Conservation (phyloP, 2,329 filamentous ascomycete genomes). For the Zymoseptoria ardabiliae region DNA sequence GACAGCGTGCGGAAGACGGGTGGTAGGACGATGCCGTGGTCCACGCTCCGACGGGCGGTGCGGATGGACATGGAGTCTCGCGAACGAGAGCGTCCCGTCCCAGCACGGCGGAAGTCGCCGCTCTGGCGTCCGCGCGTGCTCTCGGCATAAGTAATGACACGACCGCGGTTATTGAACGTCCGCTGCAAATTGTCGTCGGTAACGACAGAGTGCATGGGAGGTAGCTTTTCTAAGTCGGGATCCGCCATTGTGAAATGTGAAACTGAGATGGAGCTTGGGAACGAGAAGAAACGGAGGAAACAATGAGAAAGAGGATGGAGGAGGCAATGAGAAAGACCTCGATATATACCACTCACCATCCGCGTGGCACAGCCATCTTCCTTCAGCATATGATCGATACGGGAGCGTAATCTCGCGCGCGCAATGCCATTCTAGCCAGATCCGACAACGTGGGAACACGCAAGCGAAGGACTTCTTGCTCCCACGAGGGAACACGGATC, state of each 20-base stretch:
- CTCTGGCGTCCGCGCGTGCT: not conserved
- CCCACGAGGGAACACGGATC: not conserved
- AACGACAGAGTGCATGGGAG: not conserved
- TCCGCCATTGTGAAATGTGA: not conserved
- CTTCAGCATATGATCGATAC: not conserved
- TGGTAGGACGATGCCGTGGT: conserved; percentile 37
- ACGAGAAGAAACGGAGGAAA: not conserved
- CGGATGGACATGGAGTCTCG: conserved; percentile 31
- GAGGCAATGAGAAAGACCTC: not conserved
- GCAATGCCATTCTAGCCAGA: not conserved
- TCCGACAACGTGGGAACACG: not conserved
- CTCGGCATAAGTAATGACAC: not conserved
- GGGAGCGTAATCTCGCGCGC: not conserved
- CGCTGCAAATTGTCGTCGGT: not conserved
- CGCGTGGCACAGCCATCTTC: not conserved
- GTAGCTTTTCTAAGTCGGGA: not conserved
- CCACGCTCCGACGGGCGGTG: conserved; percentile 33
- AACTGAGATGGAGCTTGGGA: not conserved
- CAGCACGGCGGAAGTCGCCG: not conserved
- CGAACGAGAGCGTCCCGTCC: conserved; percentile 14
- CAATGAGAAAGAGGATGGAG: not conserved
- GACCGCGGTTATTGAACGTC: not conserved
- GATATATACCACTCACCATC: not conserved
- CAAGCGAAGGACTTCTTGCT: not conserved
- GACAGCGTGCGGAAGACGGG: conserved; percentile 40